phyloP scores from a whole-genome alignment of 2,329 filamentous ascomycete genomes.

The Cryphonectria carpinicola region DNA sequence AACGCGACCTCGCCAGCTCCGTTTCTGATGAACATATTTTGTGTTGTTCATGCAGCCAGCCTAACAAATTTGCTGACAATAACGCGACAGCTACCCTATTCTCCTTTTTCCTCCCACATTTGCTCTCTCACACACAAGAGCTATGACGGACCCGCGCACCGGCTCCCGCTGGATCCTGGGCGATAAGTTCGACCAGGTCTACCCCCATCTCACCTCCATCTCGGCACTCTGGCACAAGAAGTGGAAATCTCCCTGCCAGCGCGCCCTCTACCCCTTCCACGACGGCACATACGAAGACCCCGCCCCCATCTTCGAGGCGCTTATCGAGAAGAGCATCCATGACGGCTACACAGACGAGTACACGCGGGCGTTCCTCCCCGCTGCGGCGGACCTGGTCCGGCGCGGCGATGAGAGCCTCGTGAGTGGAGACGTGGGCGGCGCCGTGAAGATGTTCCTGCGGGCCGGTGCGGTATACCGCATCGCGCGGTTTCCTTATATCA shows the following conservation, averaged over 20 bases:
- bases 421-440: constrained; percentile 49
- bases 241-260: constrained; percentile 55
- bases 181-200: constrained; percentile 17
- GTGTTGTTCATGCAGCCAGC: not conserved
- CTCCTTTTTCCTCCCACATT: too few species aligned
- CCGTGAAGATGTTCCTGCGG: too few species aligned
- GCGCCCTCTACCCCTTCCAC: constrained; percentile 65
- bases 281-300: constrained; percentile 72
- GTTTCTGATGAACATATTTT: not conserved
- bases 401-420: constrained; percentile 56
- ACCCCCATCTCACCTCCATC: constrained; percentile 35
- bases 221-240: constrained; percentile 71
- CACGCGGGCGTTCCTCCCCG: constrained; percentile 66
- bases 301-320: constrained; percentile 64
- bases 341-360: constrained; percentile 67
- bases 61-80: not conserved
- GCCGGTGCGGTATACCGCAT: too few species aligned
- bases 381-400: constrained; percentile 58
- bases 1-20: not conserved
- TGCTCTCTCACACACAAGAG: not conserved
- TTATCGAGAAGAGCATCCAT: constrained; percentile 63
- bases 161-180: constrained; percentile 14
- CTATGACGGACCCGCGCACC: constrained; percentile 11
- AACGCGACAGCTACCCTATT: not conserved
- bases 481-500: constrained; percentile 36